Evolutionary conservation across 805 yeast genomes (phyloP).

Genomic region (Lachancea waltii): DNA sequence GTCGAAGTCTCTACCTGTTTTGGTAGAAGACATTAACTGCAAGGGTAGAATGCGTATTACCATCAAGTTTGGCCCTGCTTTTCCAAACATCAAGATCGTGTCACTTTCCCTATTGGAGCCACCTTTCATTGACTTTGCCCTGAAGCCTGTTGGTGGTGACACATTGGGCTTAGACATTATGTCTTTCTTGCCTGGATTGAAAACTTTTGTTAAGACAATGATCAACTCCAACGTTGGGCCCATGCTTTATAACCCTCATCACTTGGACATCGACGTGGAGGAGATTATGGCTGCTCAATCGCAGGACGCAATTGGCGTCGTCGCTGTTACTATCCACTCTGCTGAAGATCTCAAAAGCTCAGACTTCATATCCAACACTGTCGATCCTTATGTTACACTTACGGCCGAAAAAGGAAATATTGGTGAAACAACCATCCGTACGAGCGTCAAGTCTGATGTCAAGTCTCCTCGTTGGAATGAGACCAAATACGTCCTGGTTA

Average conservation of each 20-base stretch:
- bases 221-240: conserved; percentile 69
- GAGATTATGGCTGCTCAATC: conserved; percentile 57
- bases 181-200: conserved; percentile 77
- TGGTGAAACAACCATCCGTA: conserved; percentile 35
- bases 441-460: conserved; percentile 51
- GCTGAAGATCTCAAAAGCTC: conserved; percentile 44
- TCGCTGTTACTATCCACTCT: conserved; percentile 55
- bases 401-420: conserved; percentile 39
- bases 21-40: conserved; percentile 75
- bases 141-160: conserved; percentile 86
- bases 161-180: conserved; percentile 79
- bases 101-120: conserved; percentile 70
- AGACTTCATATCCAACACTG: conserved; percentile 35
- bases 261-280: conserved; percentile 67
- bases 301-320: conserved; percentile 64
- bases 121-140: conserved; percentile 68
- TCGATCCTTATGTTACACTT: conserved; percentile 55
- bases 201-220: conserved; percentile 61
- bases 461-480: conserved; percentile 63
- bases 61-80: conserved; percentile 51
- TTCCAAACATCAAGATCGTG: conserved; percentile 74
- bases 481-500: conserved; percentile 53
- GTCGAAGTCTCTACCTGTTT: conserved; percentile 67
- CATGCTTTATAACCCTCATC: conserved; percentile 77
- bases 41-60: conserved; percentile 64